phyloP scores from a whole-genome alignment of 208 protist genomes.

The Trypanosomatidae sp. region DNA sequence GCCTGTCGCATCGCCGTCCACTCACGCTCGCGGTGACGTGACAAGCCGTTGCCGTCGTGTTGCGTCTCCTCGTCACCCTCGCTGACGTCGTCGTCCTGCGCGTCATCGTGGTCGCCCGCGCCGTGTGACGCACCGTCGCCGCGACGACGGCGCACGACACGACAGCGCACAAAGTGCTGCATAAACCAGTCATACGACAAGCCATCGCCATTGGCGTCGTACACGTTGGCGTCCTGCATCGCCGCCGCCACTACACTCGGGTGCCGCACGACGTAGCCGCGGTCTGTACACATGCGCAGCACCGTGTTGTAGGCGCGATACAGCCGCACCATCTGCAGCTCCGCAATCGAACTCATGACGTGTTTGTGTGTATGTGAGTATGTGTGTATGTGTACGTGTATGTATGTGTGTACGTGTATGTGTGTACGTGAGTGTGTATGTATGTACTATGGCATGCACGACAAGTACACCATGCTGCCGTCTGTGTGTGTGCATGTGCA shows the following conservation, averaged over 20 bases:
- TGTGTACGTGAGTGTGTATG: background rate
- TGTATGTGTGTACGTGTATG: background rate
- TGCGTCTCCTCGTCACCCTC: slow-evolving; percentile 10
- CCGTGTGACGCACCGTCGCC: too few species aligned
- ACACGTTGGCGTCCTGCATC: slow-evolving; percentile 15
- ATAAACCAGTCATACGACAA: slow-evolving; percentile 66
- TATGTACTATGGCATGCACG: background rate
- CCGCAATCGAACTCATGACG: slow-evolving; percentile 55
- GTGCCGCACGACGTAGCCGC: slow-evolving; percentile 63
- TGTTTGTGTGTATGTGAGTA: background rate
- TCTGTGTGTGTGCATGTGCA: too few species aligned
- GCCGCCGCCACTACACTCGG: slow-evolving; percentile 49
- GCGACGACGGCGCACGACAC: too few species aligned
- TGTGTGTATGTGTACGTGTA: slow-evolving; percentile 5
- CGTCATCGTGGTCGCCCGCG: background rate
- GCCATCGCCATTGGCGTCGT: slow-evolving; percentile 21
- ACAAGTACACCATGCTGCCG: background rate
- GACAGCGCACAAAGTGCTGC: slow-evolving; percentile 32
- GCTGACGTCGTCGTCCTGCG: slow-evolving; percentile 4
- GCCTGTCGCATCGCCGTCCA: slow-evolving; percentile 45
- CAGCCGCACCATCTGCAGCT: slow-evolving; percentile 52
- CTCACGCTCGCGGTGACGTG: too few species aligned
- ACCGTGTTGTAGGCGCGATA: slow-evolving; percentile 75
- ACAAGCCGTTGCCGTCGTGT: slow-evolving; percentile 11
- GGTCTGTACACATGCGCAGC: slow-evolving; percentile 62